Percentiles rank a stretch among this genome's conserved stretches.
phyloP scores from a whole-genome alignment of 2,329 filamentous ascomycete species.

The Thyridium curvatum region DNA sequence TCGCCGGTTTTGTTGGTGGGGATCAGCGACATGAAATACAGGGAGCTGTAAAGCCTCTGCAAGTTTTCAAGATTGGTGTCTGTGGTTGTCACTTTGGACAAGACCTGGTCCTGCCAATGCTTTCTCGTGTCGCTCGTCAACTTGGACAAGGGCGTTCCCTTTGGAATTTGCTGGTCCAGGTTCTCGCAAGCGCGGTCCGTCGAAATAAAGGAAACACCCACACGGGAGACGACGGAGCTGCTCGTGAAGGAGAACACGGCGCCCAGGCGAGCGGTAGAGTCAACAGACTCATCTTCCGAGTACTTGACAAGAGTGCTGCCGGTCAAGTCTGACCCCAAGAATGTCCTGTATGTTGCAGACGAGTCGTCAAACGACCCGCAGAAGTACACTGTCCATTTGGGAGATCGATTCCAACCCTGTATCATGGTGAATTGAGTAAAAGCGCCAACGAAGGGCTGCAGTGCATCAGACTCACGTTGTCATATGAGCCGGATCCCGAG shows the following conservation, averaged over 20 bases:
- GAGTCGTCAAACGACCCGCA: slow-evolving; percentile 50
- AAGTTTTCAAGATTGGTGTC: slow-evolving; percentile 48
- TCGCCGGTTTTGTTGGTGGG: slow-evolving; percentile 67
- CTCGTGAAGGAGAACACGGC: slow-evolving; percentile 49
- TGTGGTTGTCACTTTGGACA: slow-evolving; percentile 57
- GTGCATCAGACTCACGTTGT: slow-evolving; percentile 39
- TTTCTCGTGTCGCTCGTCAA: slow-evolving; percentile 40
- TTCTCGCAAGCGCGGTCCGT: slow-evolving; percentile 51
- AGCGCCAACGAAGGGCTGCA: slow-evolving; percentile 6
- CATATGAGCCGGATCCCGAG: slow-evolving; percentile 54
- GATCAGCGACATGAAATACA: slow-evolving; percentile 65
- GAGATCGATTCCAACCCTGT: slow-evolving; percentile 57
- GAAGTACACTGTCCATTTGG: slow-evolving; percentile 56
- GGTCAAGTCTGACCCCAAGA: slow-evolving; percentile 26
- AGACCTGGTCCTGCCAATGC: slow-evolving; percentile 55
- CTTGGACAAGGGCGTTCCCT: slow-evolving; percentile 29
- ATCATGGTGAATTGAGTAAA: too few relatives aligned
- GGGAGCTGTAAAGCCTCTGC: slow-evolving; percentile 56
- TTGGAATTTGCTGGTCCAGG: slow-evolving; percentile 49
- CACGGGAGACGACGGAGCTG: slow-evolving; percentile 44
- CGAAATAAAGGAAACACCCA: slow-evolving; percentile 66
- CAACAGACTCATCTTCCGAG: slow-evolving; percentile 20
- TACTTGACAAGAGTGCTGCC: slow-evolving; percentile 23
- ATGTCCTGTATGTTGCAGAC: slow-evolving; percentile 36
- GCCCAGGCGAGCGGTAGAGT: slow-evolving; percentile 33